Evolutionary conservation across 805 yeast genomes (phyloP).

Genomic region (Cyberlindnera maclurae): DNA sequence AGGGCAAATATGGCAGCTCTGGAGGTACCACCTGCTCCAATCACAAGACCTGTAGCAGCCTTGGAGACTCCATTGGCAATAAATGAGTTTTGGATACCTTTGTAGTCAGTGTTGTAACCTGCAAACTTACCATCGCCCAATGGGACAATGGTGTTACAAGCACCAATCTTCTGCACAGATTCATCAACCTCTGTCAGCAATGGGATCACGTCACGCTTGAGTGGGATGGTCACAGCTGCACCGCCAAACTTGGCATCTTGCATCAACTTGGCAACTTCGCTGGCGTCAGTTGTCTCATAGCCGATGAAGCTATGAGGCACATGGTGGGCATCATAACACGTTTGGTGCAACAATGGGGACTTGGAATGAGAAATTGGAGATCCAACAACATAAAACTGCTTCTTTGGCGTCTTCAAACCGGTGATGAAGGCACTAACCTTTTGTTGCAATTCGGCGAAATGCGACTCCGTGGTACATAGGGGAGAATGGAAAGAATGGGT

Average conservation of each 20-base stretch:
- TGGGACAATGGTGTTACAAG: slow-evolving; percentile 82
- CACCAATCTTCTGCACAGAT: slow-evolving; percentile 83
- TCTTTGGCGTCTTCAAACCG: slow-evolving; percentile 52
- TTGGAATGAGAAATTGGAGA: slow-evolving; percentile 79
- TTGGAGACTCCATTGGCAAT: slow-evolving; percentile 43
- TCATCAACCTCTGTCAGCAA: slow-evolving; percentile 58
- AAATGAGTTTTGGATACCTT: slow-evolving; percentile 73
- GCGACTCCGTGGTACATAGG: slow-evolving; percentile 50
- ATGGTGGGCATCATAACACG: slow-evolving; percentile 68
- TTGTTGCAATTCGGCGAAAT: slow-evolving; percentile 48
- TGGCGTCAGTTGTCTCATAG: slow-evolving; percentile 62
- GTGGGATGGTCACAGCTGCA: slow-evolving; percentile 91
- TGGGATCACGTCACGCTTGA: slow-evolving; percentile 74
- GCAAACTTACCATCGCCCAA: slow-evolving; percentile 38
- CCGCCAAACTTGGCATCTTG: slow-evolving; percentile 68
- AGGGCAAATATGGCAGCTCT: slow-evolving; percentile 91
- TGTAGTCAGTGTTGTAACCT: slow-evolving; percentile 96
- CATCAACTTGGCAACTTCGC: slow-evolving; percentile 47
- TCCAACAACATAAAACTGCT: slow-evolving; percentile 69
- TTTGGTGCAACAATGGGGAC: slow-evolving; percentile 81
- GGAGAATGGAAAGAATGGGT: slow-evolving; percentile 72
- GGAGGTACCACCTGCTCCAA: slow-evolving; percentile 98
- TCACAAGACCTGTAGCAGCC: slow-evolving; percentile 57
- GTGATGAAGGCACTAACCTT: slow-evolving; percentile 52
- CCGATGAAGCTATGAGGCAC: slow-evolving; percentile 66